Evolutionary conservation across 1,284 basidiomycete genomes (phyloP).

Genomic region (Dichomitus squalens): DNA sequence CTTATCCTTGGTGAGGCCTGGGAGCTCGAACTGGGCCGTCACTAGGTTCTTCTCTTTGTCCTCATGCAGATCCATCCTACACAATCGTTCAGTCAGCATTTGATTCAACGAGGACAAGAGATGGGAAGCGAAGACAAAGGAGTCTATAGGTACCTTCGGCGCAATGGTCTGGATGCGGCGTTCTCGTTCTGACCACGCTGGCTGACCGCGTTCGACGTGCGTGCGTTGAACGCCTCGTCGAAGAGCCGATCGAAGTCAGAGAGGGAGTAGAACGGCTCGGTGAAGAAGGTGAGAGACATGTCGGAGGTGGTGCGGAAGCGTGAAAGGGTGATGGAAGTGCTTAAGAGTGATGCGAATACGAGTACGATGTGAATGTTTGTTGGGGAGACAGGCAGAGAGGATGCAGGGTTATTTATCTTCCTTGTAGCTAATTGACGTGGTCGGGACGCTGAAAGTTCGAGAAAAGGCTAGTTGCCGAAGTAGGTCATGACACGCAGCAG

Average conservation of each 20-base stretch:
- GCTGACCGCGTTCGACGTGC: slow-evolving; percentile 10
- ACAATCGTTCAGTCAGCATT: not conserved
- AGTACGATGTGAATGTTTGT: not conserved
- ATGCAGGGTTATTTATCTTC: not conserved
- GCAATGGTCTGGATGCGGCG: slow-evolving; percentile 12
- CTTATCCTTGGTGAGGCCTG: slow-evolving; percentile 46
- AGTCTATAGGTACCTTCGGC: slow-evolving; percentile 32
- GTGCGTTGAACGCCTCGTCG: slow-evolving; percentile 41
- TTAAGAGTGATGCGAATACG: no score
- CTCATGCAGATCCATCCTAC: slow-evolving; percentile 52
- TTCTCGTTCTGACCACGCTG: slow-evolving; percentile 7
- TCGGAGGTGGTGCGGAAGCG: not conserved
- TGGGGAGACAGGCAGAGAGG: not conserved
- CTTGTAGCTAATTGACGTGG: not conserved
- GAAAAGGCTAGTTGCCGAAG: not conserved
- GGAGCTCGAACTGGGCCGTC: slow-evolving; percentile 51
- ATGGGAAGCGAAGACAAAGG: not conserved
- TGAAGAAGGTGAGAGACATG: slow-evolving; percentile 35
- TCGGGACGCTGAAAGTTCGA: not conserved
- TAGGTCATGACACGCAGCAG: not conserved
- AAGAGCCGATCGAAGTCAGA: slow-evolving; percentile 48
- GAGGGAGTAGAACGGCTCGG: slow-evolving; percentile 21
- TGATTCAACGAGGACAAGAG: not conserved
- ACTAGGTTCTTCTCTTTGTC: slow-evolving; percentile 41
- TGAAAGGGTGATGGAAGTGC: not conserved